A percentile compares a stretch with the other conserved stretches of the same genome.
These are phyloP conservation scores for Paramecium caudatum DNA, from an alignment of 73 alveolate genomes.

Conservation along the genomic window DNA sequence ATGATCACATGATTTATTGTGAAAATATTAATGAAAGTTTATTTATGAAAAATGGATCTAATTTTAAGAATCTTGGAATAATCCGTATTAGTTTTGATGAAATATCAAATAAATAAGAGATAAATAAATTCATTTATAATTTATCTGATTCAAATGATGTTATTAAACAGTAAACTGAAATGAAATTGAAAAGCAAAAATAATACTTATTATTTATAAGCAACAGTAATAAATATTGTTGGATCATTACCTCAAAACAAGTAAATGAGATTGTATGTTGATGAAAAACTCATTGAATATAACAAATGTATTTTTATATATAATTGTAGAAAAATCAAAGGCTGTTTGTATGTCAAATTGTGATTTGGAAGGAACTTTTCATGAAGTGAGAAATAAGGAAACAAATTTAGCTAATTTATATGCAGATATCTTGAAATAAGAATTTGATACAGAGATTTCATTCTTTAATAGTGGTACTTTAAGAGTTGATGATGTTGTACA, in stretches of 20 bases:
- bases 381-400: slow-evolving; percentile 79
- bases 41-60: slow-evolving; percentile 58
- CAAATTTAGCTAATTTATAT: slow-evolving; percentile 80
- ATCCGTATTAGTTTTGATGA: slow-evolving; percentile 11
- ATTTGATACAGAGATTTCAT: slow-evolving; percentile 79
- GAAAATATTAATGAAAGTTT: slow-evolving; percentile 16
- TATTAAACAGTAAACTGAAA: background rate
- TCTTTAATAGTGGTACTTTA: slow-evolving; percentile 85
- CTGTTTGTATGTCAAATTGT: slow-evolving; percentile 74
- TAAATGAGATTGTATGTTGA: background rate
- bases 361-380: slow-evolving; percentile 81
- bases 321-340: slow-evolving; percentile 48
- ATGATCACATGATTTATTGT: slow-evolving; percentile 79
- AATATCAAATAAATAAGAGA: background rate
- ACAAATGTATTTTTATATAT: background rate
- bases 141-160: background rate
- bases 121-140: background rate
- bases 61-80: slow-evolving; percentile 44
- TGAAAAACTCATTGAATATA: slow-evolving; percentile 2
- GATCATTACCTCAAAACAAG: background rate
- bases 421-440: slow-evolving; percentile 83
- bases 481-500: slow-evolving; percentile 79
- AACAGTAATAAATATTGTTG: background rate
- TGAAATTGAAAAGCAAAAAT: background rate
- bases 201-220: background rate